A percentile compares a stretch with the other conserved stretches of the same genome.
Conservation (phyloP, 2,329 filamentous ascomycete genomes). For the Cladosporium sphaerospermum region DNA sequence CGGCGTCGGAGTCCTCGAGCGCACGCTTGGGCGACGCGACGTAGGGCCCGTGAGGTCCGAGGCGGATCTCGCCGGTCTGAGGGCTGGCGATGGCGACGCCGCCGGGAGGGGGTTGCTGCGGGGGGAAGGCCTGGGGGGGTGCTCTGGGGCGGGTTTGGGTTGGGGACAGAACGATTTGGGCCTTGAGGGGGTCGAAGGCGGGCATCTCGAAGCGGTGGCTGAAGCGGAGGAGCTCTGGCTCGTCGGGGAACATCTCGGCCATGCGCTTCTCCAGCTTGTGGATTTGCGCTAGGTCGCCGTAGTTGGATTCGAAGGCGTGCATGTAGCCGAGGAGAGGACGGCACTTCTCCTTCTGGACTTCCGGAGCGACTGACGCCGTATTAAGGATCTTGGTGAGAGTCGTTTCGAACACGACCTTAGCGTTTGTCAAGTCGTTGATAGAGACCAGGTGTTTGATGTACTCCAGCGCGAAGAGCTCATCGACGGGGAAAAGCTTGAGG, state of each 20-base stretch:
- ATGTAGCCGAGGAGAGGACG: conserved; percentile 87
- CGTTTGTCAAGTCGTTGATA: conserved; percentile 84
- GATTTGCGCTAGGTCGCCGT: conserved; percentile 86
- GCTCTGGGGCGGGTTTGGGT: conserved; percentile 60
- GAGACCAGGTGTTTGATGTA: conserved; percentile 93
- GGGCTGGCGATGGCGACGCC: conserved; percentile 6
- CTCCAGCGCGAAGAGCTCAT: conserved; percentile 88
- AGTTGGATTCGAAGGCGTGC: conserved; percentile 91
- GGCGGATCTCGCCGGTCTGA: conserved; percentile 18
- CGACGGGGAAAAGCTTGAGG: conserved; percentile 85
- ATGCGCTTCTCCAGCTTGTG: conserved; percentile 87
- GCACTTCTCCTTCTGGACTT: conserved; percentile 49
- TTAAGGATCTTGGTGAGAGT: conserved; percentile 67
- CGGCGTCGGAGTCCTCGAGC: conserved; percentile 58
- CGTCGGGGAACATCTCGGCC: conserved; percentile 86
- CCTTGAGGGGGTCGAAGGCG: conserved; percentile 72
- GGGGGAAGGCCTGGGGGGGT: conserved; percentile 4
- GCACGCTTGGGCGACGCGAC: conserved; percentile 43
- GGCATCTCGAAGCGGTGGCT: conserved; percentile 62
- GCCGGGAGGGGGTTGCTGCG: conserved; percentile 3
- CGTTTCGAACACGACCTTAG: conserved; percentile 91
- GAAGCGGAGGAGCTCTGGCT: conserved; percentile 71
- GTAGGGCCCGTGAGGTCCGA: conserved; percentile 31
- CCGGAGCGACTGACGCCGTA: conserved; percentile 58
- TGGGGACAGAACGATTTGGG: conserved; percentile 79